A percentile compares a stretch with the other conserved stretches of the same genome.
Conservation (phyloP, 179 eudicot species). For the Silene noctiflora region DNA sequence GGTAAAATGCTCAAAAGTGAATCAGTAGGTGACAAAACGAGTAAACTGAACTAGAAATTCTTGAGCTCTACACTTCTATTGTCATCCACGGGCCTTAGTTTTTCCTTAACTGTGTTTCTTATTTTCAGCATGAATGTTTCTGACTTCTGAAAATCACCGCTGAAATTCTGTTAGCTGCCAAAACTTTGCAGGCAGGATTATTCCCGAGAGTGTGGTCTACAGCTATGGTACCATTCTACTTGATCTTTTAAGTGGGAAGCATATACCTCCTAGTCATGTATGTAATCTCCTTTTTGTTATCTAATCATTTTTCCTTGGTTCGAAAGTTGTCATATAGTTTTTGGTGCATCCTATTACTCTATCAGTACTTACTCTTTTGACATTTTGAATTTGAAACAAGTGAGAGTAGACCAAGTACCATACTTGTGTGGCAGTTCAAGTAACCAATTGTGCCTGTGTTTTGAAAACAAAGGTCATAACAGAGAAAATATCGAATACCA, state of each 20-base stretch:
- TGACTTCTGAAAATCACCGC: not conserved
- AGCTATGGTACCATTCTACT: constrained; percentile 51
- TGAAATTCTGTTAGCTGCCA: constrained; percentile 21
- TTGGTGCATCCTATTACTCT: too few relatives aligned
- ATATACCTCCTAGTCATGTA: constrained; percentile 53
- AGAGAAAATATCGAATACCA: too few relatives aligned
- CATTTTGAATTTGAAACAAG: not conserved
- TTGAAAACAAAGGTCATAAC: too few relatives aligned
- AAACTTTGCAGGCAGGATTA: constrained; percentile 38
- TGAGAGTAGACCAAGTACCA: not conserved
- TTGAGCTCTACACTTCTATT: not conserved
- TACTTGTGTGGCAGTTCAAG: not conserved
- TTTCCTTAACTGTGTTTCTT: not conserved
- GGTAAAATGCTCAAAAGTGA: too few relatives aligned
- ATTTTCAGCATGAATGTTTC: not conserved
- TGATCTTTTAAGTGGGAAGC: constrained; percentile 50
- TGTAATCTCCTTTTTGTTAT: constrained; percentile 19
- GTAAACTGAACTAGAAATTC: too few relatives aligned
- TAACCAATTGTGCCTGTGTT: not conserved
- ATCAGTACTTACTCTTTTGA: not conserved
- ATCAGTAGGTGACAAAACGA: too few relatives aligned
- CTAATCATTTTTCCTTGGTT: not conserved
- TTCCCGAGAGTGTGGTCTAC: constrained; percentile 53
- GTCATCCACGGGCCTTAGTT: not conserved
- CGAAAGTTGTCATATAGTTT: not conserved